Evolutionary conservation across 768 basidiomycete genomes (phyloP).

Genomic region (Antrodiella citrinella): DNA sequence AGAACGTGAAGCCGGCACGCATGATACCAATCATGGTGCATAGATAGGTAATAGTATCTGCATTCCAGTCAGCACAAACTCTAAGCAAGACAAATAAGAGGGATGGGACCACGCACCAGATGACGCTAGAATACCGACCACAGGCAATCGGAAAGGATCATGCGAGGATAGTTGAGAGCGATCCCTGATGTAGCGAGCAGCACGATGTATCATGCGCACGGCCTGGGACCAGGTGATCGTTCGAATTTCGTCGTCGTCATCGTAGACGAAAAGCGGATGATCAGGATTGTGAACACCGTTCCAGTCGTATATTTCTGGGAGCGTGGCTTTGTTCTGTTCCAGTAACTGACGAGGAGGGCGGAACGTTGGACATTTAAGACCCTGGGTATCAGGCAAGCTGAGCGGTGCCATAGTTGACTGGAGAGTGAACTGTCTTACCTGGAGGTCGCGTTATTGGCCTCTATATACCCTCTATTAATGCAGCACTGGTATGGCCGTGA

Average conservation of each 20-base stretch:
- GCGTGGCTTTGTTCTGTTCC: background rate
- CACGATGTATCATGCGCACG: conserved; percentile 20
- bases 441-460: too few species aligned
- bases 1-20: conserved; percentile 29
- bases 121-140: conserved; percentile 11
- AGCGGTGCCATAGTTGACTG: background rate
- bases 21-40: conserved; percentile 27
- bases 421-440: too few species aligned
- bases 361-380: background rate
- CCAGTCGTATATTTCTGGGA: conserved; percentile 30
- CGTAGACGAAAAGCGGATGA: conserved; percentile 26
- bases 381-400: background rate
- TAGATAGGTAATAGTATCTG: conserved; percentile 18
- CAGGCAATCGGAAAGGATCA: conserved; percentile 1
- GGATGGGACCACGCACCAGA: conserved; percentile 7
- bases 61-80: too few species aligned
- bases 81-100: too few species aligned
- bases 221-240: conserved; percentile 21
- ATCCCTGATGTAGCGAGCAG: conserved; percentile 5
- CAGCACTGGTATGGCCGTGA: too few species aligned
- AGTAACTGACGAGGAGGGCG: background rate
- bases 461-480: too few species aligned
- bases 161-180: background rate
- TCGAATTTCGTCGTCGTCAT: conserved; percentile 6
- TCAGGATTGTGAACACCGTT: conserved; percentile 21